These are phyloP conservation scores for Dactylellina leptospora DNA, from an alignment of 2,329 filamentous ascomycete genomes.

Conservation along the genomic window DNA sequence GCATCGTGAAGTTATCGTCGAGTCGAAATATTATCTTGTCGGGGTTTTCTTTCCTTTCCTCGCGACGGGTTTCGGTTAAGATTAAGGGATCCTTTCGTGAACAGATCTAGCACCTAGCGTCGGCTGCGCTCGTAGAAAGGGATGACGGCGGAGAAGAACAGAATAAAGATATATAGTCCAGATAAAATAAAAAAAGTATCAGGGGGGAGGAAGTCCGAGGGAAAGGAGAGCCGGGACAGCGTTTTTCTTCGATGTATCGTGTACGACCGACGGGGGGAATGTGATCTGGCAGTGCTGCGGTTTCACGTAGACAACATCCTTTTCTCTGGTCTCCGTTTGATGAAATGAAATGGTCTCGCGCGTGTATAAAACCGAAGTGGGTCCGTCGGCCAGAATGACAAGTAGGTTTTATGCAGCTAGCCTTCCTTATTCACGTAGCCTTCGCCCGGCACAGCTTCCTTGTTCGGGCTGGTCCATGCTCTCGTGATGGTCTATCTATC, in stretches of 20 bases:
- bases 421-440: slow-evolving; percentile 9
- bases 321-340: neutral
- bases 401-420: slow-evolving; percentile 13
- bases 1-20: slow-evolving; percentile 11
- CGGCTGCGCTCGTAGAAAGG: neutral
- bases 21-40: neutral
- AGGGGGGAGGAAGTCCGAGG: neutral
- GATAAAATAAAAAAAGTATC: neutral
- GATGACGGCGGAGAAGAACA: no score
- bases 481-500: neutral
- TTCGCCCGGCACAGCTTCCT: slow-evolving; percentile 29
- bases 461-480: slow-evolving; percentile 33
- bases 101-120: no score
- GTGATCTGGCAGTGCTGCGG: slow-evolving; percentile 51
- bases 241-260: slow-evolving; percentile 20
- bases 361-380: neutral
- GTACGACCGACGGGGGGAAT: slow-evolving; percentile 33
- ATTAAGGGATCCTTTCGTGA: slow-evolving; percentile 1
- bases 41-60: neutral
- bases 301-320: slow-evolving; percentile 26
- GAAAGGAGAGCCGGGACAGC: neutral
- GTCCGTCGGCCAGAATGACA: slow-evolving; percentile 17
- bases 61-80: neutral
- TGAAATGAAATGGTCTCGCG: neutral
- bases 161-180: no score